phyloP scores from a whole-genome alignment of 345 rosid species.

The Pugionium cornutum region DNA sequence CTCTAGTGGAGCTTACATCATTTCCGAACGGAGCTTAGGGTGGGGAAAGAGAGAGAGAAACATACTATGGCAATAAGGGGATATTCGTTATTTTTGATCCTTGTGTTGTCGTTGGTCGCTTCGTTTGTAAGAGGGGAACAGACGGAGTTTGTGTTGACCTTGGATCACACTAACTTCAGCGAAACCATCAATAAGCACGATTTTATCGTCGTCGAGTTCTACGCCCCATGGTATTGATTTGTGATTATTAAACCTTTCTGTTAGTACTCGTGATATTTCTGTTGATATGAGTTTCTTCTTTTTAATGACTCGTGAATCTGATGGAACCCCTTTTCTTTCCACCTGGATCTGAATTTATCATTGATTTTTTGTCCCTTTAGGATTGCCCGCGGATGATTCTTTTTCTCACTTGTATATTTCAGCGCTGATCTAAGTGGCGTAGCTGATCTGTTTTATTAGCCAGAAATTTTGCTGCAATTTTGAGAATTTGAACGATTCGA shows the following conservation, averaged over 20 bases:
- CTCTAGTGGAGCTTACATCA: slow-evolving; percentile 17
- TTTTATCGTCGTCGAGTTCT: slow-evolving; percentile 91
- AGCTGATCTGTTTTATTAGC: slow-evolving; percentile 23
- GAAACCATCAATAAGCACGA: slow-evolving; percentile 74
- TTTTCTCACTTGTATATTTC: background rate
- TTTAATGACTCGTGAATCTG: slow-evolving; percentile 24
- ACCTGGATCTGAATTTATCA: slow-evolving; percentile 30
- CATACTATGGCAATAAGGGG: slow-evolving; percentile 48
- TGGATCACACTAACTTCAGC: slow-evolving; percentile 85
- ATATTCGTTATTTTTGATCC: slow-evolving; percentile 38
- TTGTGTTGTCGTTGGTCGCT: slow-evolving; percentile 42
- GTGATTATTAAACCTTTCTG: background rate
- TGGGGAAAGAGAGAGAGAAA: background rate
- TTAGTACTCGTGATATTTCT: background rate
- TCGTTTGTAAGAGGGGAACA: slow-evolving; percentile 50
- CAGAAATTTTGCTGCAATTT: background rate
- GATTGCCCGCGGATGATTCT: slow-evolving; percentile 24
- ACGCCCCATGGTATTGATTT: slow-evolving; percentile 80
- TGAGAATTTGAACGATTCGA: slow-evolving; percentile 12
- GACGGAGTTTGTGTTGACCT: slow-evolving; percentile 79
- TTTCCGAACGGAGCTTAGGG: background rate
- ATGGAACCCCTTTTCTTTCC: slow-evolving; percentile 16
- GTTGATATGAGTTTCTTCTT: background rate
- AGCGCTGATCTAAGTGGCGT: background rate
- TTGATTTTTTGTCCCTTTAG: background rate